Evolutionary conservation across 257 asterid species (phyloP).

Genomic region (Capsicum pubescens): DNA sequence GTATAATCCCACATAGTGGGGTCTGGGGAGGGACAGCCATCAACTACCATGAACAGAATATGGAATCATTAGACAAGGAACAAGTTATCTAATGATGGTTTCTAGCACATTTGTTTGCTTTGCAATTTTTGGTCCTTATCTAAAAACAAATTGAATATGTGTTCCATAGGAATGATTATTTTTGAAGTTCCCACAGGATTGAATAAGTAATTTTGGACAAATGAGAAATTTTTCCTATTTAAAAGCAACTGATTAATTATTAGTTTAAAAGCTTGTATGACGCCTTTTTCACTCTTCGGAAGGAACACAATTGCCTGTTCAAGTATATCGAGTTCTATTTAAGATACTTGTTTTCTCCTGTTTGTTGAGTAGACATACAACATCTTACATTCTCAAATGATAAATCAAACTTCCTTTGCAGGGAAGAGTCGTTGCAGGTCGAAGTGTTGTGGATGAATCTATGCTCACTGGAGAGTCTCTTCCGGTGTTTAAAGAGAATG

Average conservation of each 20-base stretch:
- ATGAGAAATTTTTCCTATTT: neutral
- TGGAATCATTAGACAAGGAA: neutral
- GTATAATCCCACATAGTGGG: too few relatives aligned
- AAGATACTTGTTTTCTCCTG: constrained; percentile 33
- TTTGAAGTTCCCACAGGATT: neutral
- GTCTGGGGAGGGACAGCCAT: too few relatives aligned
- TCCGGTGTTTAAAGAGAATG: constrained; percentile 91
- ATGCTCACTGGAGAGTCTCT: constrained; percentile 99
- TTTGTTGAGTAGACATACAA: constrained; percentile 27
- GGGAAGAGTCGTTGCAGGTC: constrained; percentile 92
- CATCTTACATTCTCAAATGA: constrained; percentile 35
- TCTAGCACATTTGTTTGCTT: neutral
- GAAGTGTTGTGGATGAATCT: constrained; percentile 99
- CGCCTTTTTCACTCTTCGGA: neutral
- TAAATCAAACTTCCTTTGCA: constrained; percentile 46
- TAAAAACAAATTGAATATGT: neutral
- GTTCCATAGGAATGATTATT: neutral
- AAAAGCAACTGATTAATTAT: neutral
- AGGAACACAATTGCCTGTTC: constrained; percentile 10
- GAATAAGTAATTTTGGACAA: neutral
- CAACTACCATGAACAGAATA: neutral
- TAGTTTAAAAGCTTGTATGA: neutral
- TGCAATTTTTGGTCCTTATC: neutral
- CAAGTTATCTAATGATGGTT: neutral
- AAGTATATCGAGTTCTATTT: neutral